Evolutionary conservation across 2,329 filamentous ascomycete genomes (phyloP), one percentile per base, ranked within the genome.

Genomic region (Cytospora paraplurivora): DNA sequence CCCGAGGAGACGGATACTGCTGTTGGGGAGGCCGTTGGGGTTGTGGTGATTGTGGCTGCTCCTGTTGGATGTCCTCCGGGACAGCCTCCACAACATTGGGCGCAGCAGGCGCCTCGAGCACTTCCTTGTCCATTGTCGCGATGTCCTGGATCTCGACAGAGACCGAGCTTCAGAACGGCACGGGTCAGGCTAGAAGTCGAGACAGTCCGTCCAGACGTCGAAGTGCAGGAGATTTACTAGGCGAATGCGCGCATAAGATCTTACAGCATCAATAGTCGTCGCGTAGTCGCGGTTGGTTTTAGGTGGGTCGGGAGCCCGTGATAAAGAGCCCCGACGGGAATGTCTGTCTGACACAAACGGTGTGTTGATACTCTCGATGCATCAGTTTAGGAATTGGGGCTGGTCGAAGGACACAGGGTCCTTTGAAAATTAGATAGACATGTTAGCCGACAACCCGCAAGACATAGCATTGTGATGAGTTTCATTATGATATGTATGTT

Each of bases 51-150:
- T 66, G 57, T 5, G 38, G 54, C 15, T 50, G 38, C 34, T 64
- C 50, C 34, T 58, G 56, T 35, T 63, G 37, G 13, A 66, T 64
- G 49, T 66, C 64, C 62, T 66, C 64, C 2, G 62, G 44, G 5
- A 66, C 64, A 37, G 62, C 62, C 49, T 60, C 64, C 50, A 66
- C 44, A 55, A 66, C 44, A 58, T 64, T 62, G n/a, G 64, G 57
- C 41, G 19, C 41, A 17, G 49, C 62, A 32, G 62, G 58, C 33
- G 33, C 41, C 32, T 51, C 64, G 10, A 58, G 55, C 44, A 52
- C 17, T 15, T 62, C 57, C 33, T 64, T 58, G 15, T 64, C 64
- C 64, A 66, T 66, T 21, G 32, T 37, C 5, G 34, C 51, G n/a
- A 33, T 27, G 11, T 13, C 13, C 59, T 55, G 15, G 4, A 51